Evolutionary conservation across 2,329 filamentous ascomycete genomes (phyloP).

Genomic region (Colletotrichum zoysiae): DNA sequence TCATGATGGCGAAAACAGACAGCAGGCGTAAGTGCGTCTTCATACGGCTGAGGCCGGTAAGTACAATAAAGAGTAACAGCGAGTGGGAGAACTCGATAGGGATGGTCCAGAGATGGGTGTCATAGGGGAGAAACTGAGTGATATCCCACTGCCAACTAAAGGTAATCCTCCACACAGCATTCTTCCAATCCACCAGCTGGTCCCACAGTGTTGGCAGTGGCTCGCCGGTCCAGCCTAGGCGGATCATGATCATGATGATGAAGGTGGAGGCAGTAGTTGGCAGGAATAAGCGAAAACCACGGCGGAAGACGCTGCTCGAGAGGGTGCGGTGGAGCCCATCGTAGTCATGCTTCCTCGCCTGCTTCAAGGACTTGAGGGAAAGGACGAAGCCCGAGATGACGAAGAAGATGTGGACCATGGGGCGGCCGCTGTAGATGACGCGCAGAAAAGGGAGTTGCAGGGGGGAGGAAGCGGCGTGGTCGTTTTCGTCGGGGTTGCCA

Average conservation of each 20-base stretch:
- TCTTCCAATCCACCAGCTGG: constrained; percentile 48
- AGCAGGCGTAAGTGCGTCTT: constrained; percentile 50
- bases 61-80: constrained; percentile 57
- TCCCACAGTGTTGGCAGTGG: constrained; percentile 45
- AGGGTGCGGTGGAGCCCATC: constrained; percentile 55
- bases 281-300: constrained; percentile 60
- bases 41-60: constrained; percentile 53
- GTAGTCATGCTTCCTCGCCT: constrained; percentile 55
- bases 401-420: constrained; percentile 66
- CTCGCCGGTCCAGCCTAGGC: constrained; percentile 47
- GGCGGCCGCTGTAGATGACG: constrained; percentile 58
- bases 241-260: constrained; percentile 52
- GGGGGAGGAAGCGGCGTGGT: constrained; percentile 48
- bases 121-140: constrained; percentile 50
- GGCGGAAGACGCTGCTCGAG: constrained; percentile 61
- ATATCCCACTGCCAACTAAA: constrained; percentile 49
- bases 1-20: constrained; percentile 49
- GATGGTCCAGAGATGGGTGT: constrained; percentile 63
- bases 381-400: constrained; percentile 64
- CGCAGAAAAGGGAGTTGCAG: constrained; percentile 61
- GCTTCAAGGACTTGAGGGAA: constrained; percentile 58
- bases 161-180: constrained; percentile 45
- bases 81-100: constrained; percentile 62
- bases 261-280: constrained; percentile 60
- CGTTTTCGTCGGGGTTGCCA: constrained; percentile 49